Evolutionary conservation across 345 rosid genomes (phyloP).

Genomic region (Dipteronia sinensis): DNA sequence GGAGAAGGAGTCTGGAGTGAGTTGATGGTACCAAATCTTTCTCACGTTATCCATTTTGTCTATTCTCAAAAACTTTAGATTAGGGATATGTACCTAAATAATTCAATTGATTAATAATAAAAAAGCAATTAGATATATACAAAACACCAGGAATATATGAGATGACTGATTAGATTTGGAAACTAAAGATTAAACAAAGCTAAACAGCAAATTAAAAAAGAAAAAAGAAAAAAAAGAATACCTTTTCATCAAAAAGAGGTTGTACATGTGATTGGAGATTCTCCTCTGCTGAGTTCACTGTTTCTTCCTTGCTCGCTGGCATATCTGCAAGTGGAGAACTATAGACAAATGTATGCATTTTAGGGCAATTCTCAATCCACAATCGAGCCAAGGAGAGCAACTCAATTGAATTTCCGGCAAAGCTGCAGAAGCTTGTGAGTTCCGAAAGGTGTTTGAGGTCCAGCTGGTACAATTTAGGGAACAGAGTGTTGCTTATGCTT

Average conservation of each 20-base stretch:
- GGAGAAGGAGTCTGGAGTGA: background rate
- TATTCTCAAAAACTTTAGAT: background rate
- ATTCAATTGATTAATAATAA: background rate
- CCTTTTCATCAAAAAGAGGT: background rate
- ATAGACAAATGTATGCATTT: conserved; percentile 5
- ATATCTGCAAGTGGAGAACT: background rate
- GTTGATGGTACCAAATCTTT: background rate
- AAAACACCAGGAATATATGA: background rate
- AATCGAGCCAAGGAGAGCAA: background rate
- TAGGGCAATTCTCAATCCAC: background rate
- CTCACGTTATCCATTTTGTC: background rate
- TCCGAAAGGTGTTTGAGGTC: too few relatives aligned
- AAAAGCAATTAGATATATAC: too few relatives aligned
- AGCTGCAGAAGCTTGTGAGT: background rate
- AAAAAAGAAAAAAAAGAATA: too few relatives aligned
- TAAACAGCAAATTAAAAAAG: too few relatives aligned
- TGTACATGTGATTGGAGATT: background rate
- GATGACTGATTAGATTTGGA: background rate
- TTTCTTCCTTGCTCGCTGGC: background rate
- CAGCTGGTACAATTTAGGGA: too few relatives aligned
- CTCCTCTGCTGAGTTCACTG: background rate
- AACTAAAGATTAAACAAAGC: too few relatives aligned
- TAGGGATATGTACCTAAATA: background rate
- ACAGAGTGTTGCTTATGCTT: too few relatives aligned
- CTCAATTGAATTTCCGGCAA: background rate